These are phyloP conservation scores for Boletus sp. DNA, from an alignment of 768 basidiomycete genomes.

Conservation along the genomic window DNA sequence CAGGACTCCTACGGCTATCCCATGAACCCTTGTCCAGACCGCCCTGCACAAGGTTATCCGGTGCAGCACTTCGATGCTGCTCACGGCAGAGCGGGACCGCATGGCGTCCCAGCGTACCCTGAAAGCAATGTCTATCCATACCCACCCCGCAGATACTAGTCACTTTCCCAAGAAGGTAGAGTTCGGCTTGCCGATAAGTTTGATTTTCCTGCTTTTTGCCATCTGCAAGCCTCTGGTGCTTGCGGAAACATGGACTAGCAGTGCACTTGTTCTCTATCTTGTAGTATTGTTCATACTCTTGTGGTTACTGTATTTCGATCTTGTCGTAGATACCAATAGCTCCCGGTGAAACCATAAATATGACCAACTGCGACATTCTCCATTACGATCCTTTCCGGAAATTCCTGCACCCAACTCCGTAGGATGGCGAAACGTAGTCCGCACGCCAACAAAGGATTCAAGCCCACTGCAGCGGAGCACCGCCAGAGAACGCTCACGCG, in stretches of 20 bases:
- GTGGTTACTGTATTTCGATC: conserved; percentile 9
- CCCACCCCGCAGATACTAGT: conserved; percentile 6
- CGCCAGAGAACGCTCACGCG: conserved; percentile 62
- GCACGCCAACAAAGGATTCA: conserved; percentile 1
- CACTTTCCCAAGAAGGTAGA: background rate
- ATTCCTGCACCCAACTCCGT: background rate
- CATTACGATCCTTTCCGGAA: background rate
- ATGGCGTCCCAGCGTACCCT: conserved; percentile 13
- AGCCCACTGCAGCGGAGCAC: conserved; percentile 44
- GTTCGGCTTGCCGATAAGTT: conserved; percentile 6
- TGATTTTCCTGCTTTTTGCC: conserved; percentile 3
- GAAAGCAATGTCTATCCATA: conserved; percentile 15
- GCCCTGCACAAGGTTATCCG: conserved; percentile 11
- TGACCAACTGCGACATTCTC: background rate
- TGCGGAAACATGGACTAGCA: conserved; percentile 12
- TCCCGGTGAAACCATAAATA: background rate
- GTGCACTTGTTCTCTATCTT: conserved; percentile 5
- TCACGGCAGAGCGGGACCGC: conserved; percentile 8
- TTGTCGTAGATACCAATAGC: background rate
- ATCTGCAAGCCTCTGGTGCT: conserved; percentile 8
- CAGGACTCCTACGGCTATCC: conserved; percentile 14
- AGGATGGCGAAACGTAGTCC: conserved; percentile 20
- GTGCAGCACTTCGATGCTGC: conserved; percentile 6
- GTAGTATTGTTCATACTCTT: conserved; percentile 4
- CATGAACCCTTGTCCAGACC: conserved; percentile 11